Percentiles rank a stretch among this genome's conserved stretches.
phyloP scores from a whole-genome alignment of 2,329 filamentous ascomycete species.

The Tympanopsis confertula region DNA sequence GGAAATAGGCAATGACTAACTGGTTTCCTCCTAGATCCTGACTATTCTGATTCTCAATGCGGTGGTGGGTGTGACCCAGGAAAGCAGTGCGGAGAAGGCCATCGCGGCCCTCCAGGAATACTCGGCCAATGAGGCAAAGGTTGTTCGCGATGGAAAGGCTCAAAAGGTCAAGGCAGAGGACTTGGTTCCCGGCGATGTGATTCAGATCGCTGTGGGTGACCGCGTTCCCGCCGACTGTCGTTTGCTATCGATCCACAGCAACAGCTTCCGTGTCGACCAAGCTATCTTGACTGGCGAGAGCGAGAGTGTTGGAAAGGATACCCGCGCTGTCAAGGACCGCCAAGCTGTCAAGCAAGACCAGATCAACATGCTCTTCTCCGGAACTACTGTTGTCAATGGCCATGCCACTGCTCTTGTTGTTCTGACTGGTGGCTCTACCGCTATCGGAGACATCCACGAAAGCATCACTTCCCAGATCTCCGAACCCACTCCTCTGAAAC shows the following conservation, averaged over 20 bases:
- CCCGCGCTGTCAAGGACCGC: conserved; percentile 54
- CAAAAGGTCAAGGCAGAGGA: conserved; percentile 89
- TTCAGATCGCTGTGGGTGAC: conserved; percentile 80
- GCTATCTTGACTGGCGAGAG: conserved; percentile 95
- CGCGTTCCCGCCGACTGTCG: conserved; percentile 92
- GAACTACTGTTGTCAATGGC: conserved; percentile 90
- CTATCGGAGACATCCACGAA: conserved; percentile 97
- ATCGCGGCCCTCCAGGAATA: conserved; percentile 98
- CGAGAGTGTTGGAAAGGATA: conserved; percentile 87
- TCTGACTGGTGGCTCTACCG: conserved; percentile 77
- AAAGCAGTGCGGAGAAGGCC: conserved; percentile 96
- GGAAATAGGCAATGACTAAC: not conserved
- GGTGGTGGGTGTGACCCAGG: conserved; percentile 93
- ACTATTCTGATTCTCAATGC: conserved; percentile 95
- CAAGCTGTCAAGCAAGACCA: conserved; percentile 95
- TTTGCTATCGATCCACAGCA: conserved; percentile 81
- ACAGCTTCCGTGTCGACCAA: conserved; percentile 93
- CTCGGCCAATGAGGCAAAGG: conserved; percentile 94
- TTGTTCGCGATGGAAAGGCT: conserved; percentile 66
- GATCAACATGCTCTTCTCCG: conserved; percentile 94
- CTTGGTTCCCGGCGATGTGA: conserved; percentile 84
- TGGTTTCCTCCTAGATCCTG: conserved; percentile 53
- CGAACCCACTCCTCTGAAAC: conserved; percentile 90
- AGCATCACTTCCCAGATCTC: conserved; percentile 97
- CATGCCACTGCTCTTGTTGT: conserved; percentile 86